Base-by-base conservation (phyloP, 208 protist genomes). In the Wallacemonas rigidus region DNA sequence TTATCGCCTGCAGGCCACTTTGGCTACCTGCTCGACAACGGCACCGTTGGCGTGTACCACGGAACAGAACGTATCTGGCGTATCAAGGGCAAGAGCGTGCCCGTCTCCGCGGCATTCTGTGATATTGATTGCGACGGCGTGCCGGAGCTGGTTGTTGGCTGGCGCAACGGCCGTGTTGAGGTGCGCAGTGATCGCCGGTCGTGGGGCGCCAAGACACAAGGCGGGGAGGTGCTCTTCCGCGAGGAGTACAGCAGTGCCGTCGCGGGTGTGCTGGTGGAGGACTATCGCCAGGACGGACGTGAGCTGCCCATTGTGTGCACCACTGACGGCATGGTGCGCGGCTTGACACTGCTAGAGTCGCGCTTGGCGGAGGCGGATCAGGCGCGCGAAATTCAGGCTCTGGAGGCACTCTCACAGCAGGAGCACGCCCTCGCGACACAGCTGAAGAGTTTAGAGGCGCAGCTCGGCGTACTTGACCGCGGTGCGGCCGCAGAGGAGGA, bases 71-170 rank as follows among this genome's bases (percentile, higher is more conserved):
- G 94, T 15, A 43, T 95, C 38, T 98, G 95, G 95, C 87, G 93
- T 44, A 79, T 90, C 35, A 98, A 98, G 65, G 91, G 84, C 17
- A 93, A 92, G 53, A 76, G 87, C 35, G 71, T 75, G 39, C 93
- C 97, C 2, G 85, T 91, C 4, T 84, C 89, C 2, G 88, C 97
- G 38, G 85, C 78, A 38, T 93, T 91, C 71, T 97, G 90, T 71
- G 98, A 98, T 75, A 76, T 98, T 38, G 94, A 98, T 77, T 84
- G 83, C 68, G 97, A 98, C 64, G 96, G 96, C 14, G 87, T 93
- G 45, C 83, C 80, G 38, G 98, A 98, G 77, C 80, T 99, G 56
- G 74, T 99, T 36, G 79, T 96, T 11, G 96, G 96, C 17, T 98
- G 88, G 86, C 67, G 67, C 12, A 93, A 87, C 68, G 97, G 95